Conservation (phyloP, 805 yeast species). For the Peterozyma toletana region DNA sequence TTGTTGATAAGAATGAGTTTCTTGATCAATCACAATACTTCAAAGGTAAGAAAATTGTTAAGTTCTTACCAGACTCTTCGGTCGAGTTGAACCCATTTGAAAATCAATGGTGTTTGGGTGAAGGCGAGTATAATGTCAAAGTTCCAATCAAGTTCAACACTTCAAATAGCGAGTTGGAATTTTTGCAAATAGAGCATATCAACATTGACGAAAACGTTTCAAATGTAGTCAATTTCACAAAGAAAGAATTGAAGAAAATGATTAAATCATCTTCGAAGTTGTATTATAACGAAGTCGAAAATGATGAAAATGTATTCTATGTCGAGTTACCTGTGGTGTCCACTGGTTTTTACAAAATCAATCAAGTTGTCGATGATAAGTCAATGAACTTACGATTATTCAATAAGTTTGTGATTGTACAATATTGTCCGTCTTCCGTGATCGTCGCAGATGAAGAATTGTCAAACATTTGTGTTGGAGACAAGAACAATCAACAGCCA, state of each 20-base stretch:
- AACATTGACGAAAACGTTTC: conserved; percentile 46
- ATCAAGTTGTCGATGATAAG: conserved; percentile 53
- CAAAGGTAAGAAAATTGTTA: conserved; percentile 79
- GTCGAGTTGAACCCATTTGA: conserved; percentile 75
- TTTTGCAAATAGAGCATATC: conserved; percentile 55
- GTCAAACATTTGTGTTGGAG: conserved; percentile 19
- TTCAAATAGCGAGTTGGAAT: conserved; percentile 66
- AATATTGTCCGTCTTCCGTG: conserved; percentile 71
- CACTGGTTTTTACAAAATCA: conserved; percentile 75
- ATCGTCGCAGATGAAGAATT: conserved; percentile 23
- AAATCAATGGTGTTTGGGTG: conserved; percentile 55
- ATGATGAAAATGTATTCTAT: conserved; percentile 41
- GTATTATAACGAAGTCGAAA: conserved; percentile 4
- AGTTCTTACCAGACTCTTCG: conserved; percentile 86
- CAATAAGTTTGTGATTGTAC: conserved; percentile 56
- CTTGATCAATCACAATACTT: conserved; percentile 55
- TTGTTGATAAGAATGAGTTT: conserved; percentile 26
- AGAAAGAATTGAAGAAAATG: conserved; percentile 41
- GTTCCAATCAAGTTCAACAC: conserved; percentile 71
- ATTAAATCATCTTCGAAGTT: conserved; percentile 6
- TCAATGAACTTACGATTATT: conserved; percentile 51
- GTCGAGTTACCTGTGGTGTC: conserved; percentile 55
- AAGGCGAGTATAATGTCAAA: conserved; percentile 22
- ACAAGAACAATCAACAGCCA: conserved; percentile 7
- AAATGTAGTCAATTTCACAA: conserved; percentile 44